phyloP scores from a whole-genome alignment of 371 early-diverging fungal genomes.

The Haplosporangium sp. region DNA sequence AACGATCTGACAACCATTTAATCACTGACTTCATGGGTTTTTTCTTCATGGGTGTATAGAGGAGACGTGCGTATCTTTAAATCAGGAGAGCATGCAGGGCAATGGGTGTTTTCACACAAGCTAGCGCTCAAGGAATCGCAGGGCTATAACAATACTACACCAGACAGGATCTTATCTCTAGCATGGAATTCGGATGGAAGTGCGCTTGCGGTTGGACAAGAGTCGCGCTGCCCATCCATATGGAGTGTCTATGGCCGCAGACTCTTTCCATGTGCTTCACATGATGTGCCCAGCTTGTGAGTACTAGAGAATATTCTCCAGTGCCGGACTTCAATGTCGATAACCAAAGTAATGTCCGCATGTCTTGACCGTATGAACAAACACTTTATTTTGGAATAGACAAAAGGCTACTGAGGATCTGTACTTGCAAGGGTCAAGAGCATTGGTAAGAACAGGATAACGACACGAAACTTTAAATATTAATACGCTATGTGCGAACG shows the following conservation, averaged over 20 bases:
- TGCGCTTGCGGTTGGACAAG: constrained; percentile 79
- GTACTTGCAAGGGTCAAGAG: constrained; percentile 68
- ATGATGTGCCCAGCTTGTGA: constrained; percentile 58
- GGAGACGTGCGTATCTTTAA: constrained; percentile 50
- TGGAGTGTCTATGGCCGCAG: constrained; percentile 86
- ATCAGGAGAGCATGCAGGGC: constrained; percentile 53
- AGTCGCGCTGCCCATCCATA: constrained; percentile 70
- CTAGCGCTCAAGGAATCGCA: constrained; percentile 50
- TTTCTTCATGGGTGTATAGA: constrained; percentile 2
- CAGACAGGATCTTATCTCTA: constrained; percentile 54
- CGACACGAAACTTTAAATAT: neutral
- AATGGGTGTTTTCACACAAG: constrained; percentile 54
- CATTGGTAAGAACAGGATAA: constrained; percentile 62
- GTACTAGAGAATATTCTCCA: neutral
- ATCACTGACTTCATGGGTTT: neutral
- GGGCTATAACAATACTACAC: constrained; percentile 35
- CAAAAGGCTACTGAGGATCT: constrained; percentile 62
- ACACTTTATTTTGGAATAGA: constrained; percentile 9
- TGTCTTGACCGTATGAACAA: too few species aligned
- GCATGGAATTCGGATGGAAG: constrained; percentile 85
- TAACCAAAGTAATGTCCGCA: too few species aligned
- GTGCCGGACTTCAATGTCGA: too few species aligned
- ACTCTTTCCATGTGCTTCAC: constrained; percentile 68
- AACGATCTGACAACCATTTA: neutral
- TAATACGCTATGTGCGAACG: too few species aligned